Base-by-base conservation (phyloP, 2,329 filamentous ascomycete species). In the Neonectria magnoliae region DNA sequence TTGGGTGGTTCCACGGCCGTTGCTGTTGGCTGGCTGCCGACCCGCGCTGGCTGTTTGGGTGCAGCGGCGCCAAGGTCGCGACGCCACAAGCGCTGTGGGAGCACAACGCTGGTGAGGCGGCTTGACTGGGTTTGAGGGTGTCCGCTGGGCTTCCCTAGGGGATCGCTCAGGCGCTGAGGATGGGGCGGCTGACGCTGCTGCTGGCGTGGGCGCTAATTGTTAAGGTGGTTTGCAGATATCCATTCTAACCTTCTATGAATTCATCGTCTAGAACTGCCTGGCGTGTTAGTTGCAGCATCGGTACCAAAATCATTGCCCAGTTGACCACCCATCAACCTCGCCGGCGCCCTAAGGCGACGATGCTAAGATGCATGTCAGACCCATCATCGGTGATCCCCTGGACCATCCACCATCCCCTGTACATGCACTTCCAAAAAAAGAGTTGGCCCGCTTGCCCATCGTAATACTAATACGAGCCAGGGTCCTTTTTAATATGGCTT, bases 41-140 rank as follows among this genome's bases (percentile, higher is more conserved):
- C 55, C 47, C 65, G 61, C 22, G 38, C 22, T 48, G 55, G 20
- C 33, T 31, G 51, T 62, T 2, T 5, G 33, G 62, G 60, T 42
- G 58, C 29, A 25, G 62, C 48, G 65, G 65, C 70, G 65, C 62
- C 61, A 60, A 61, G 44, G 51, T 60, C 60, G 59, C 7, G 55
- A 51, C 41, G 42, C 41, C 68, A 20, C 38, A 73, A 73, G 71
- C 69, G 71, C 71, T 70, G 71, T 63, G 61, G 65, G 64, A 66
- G 56, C 20, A 20, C 18, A 42, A 53, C 57, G 62, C 54, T 62
- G 61, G 51, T 11, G 27, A 64, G 62, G 68, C 52, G 58, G 66
- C 52, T 62, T 70, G 67, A 74, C 65, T 73, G 71, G 71, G 36
- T 63, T 59, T 57, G 38, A 53, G 51, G 56, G 50, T 2, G 25